phyloP scores from a whole-genome alignment of 2,329 filamentous ascomycete species.

The Monosporascus sp. region DNA sequence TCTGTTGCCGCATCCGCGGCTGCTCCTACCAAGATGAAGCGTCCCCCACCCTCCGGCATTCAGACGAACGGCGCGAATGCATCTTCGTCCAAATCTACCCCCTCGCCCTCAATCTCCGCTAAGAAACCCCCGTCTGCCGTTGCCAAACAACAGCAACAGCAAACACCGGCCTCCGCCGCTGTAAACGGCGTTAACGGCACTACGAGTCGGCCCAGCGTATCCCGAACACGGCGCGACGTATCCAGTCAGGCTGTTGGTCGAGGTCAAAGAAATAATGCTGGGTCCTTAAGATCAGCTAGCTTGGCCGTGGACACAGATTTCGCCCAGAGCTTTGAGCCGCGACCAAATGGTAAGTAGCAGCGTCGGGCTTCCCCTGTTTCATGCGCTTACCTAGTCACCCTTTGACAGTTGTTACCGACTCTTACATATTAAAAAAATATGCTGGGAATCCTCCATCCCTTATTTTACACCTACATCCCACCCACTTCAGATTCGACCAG shows the following conservation, averaged over 20 bases:
- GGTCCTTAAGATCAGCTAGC: slow-evolving; percentile 41
- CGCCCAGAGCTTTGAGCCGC: slow-evolving; percentile 37
- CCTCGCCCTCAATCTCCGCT: slow-evolving; percentile 51
- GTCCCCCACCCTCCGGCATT: slow-evolving; percentile 59
- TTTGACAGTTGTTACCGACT: slow-evolving; percentile 60
- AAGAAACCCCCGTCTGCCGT: slow-evolving; percentile 46
- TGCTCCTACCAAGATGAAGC: slow-evolving; percentile 58
- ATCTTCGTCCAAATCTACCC: slow-evolving; percentile 52
- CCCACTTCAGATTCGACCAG: slow-evolving; percentile 86
- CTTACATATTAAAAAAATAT: slow-evolving; percentile 81
- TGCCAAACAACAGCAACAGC: slow-evolving; percentile 39
- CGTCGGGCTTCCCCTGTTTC: slow-evolving; percentile 6
- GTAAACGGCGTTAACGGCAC: slow-evolving; percentile 39
- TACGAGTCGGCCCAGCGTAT: slow-evolving; percentile 44
- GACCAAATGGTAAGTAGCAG: slow-evolving; percentile 44
- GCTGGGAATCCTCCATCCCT: slow-evolving; percentile 72
- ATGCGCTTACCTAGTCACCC: slow-evolving; percentile 10
- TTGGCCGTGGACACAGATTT: slow-evolving; percentile 37
- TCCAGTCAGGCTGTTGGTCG: slow-evolving; percentile 39
- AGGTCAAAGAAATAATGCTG: slow-evolving; percentile 46
- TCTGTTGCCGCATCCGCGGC: slow-evolving; percentile 31
- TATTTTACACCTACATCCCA: slow-evolving; percentile 77
- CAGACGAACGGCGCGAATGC: slow-evolving; percentile 54
- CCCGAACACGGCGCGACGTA: slow-evolving; percentile 53
- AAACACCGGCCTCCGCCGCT: slow-evolving; percentile 35